Base-by-base conservation (phyloP, 495 filamentous ascomycete species). In the Corynascus novoguineensis region DNA sequence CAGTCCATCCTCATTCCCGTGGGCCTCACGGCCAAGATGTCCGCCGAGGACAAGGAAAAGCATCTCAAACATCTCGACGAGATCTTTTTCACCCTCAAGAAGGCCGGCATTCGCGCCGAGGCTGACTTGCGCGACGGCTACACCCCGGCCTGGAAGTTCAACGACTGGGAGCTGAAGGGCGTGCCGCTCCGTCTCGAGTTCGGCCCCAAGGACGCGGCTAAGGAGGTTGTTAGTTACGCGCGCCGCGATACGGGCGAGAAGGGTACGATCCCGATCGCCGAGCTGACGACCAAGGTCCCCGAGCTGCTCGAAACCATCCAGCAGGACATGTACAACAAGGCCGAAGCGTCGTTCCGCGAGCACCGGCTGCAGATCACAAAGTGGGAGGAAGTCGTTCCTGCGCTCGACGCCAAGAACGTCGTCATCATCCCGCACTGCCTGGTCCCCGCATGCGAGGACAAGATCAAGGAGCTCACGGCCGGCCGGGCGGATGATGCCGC, bases 101-200 rank as follows among this genome's bases (percentile, higher is more conserved):
- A 80, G 46, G 82, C 80, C 29, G 83, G 83, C 53, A 73, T 92
- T 45, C 87, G 90, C 40, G 79, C 74, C 34, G 82, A 89, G 40
- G 82, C 83, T 55, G 93, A 98, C 70, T 75, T 78, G 59, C 84
- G 93, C 40, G 90, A 96, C 8, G 85, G 83, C 55, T 91, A 96
- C 77, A 92, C 89, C 55, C 90, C 93, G 14, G 92, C 89, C 59
- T 96, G 85, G 82, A 97, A 98, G 72, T 97, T 97, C 80, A 93
- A 93, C 77, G 89, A 97, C 73, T 95, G 88, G 87, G 95, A 98
- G 72, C 77, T 96, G 57, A 91, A 90, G 72, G 93, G 93, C 69
- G 85, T 97, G 14, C 93, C 95, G 15, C 76, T 98, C 29, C 90
- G 95, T 35, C 78, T 98, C 47, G 93, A 97, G 71, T 93, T 95